Evolutionary conservation across 768 basidiomycete species (phyloP), one percentile per base, ranked within the genome.

Genomic region (Boletus eberwhitei): DNA sequence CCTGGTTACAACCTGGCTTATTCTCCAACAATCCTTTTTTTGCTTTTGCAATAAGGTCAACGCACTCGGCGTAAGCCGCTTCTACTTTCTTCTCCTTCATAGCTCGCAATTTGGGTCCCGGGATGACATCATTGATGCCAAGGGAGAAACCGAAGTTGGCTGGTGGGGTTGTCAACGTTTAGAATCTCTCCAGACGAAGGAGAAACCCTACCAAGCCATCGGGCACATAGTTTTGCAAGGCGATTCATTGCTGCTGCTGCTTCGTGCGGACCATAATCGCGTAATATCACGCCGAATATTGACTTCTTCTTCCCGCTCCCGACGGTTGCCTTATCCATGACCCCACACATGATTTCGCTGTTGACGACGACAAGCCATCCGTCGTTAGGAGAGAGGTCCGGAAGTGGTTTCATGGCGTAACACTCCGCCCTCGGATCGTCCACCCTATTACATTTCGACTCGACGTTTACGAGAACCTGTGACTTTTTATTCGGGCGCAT

Each of bases 281-380:
- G 80, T 75, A 98, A 82, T 62, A 99, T 98, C 41, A 98, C 92
- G 59, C 96, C 96, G 66, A 98, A 99, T 40, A 99, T 93, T 2
- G 94, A 97, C 68, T 98, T 98, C 79, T 99, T 98, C 82, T 99
- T 99, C 49, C 97, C 97, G 62, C 92, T 90, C 50, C 97, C 97
- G 4, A 98, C 88, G 0, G 93, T 98, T 16, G 91, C 90, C 74
- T 99, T 99, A 75, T 99, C 97, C 87, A 98, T 96, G 16, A 93
- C 90, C 41, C 97, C 97, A 64, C 95, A 98, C 93, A 98, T 99
- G 63, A 99, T 93, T 72, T 99, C 95, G 66, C 90, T 93, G 70
- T 98, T 99, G 58, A 94, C 85, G 51, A 99, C 85, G 42, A 99
- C 97, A 26, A 99, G 81, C 86, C 92, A 98, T 1, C 96, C 96